Base-by-base conservation (phyloP, 768 basidiomycete genomes). In the Mycena galericulata region DNA sequence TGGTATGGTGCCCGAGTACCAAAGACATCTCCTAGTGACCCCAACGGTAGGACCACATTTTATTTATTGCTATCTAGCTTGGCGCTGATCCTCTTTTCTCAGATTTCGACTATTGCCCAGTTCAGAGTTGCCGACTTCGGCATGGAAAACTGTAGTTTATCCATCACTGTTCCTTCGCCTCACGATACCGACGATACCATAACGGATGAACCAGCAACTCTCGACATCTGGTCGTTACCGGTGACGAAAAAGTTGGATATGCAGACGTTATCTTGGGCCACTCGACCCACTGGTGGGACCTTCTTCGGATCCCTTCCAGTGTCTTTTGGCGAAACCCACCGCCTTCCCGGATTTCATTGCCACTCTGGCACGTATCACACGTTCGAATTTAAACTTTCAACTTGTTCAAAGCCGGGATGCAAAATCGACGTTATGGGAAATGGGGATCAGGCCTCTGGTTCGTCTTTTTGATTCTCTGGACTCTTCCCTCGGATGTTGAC, bases 101-200 rank as follows among this genome's bases (percentile, higher is more conserved):
- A 79, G 78, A 71, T 72, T 12, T 76, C 75, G 6, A 75, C 78
- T 6, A 61, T 79, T 14, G 72, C 72, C 3, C 76, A 78, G 54
- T 79, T 78, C 56, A 71, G 73, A 30, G 74, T 75, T 11, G 64
- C 76, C 36, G 78, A 79, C 68, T 79, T 73, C 62, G 78, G 78
- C 8, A 77, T 79, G 77, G 77, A 79, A 60, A 67, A 69, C 34
- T 79, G 78, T 62, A 69, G 64, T 20, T 56, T 77, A 24, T 63
- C 69, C 12, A 57, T 77, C 24, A 60, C 72, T 17, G 58, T 76
- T 26, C 75, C 76, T 22, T 38, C 72, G 2, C 65, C 34, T 56
- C 53, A 69, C 41, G 57, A 65, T 17, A 32, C 68, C 10, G 20
- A 55, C 20, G 68, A 50, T 32, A 41, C 27, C 26, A 55, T 69